Conservation (phyloP, 129 eudicot genomes). For the Heracleum sosnowskyi region DNA sequence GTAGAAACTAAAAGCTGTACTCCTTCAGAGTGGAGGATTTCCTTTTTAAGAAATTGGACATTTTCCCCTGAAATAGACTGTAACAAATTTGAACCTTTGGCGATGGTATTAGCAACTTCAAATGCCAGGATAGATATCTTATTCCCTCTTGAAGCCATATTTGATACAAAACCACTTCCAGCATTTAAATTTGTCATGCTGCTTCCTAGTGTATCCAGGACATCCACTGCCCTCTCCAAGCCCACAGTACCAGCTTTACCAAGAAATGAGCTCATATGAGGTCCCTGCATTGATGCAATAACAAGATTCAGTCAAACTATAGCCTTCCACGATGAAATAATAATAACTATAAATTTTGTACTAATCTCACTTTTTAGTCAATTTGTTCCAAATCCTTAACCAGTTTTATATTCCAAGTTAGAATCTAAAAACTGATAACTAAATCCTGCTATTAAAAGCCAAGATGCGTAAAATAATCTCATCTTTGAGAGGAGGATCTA, state of each 20-base stretch:
- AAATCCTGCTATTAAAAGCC: background rate
- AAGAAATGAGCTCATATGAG: conserved; percentile 53
- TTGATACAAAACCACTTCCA: conserved; percentile 59
- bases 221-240: conserved; percentile 60
- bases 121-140: conserved; percentile 72
- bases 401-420: background rate
- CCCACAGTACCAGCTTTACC: conserved; percentile 70
- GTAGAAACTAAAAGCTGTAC: conserved; percentile 81
- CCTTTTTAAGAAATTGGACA: conserved; percentile 52
- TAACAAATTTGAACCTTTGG: conserved; percentile 71
- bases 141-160: conserved; percentile 57
- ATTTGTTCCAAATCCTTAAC: too few relatives aligned
- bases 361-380: too few relatives aligned
- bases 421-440: background rate
- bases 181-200: conserved; percentile 77
- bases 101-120: conserved; percentile 95
- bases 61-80: conserved; percentile 80
- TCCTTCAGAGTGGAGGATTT: conserved; percentile 69
- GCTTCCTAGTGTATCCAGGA: conserved; percentile 76
- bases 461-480: background rate
- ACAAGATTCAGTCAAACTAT: background rate
- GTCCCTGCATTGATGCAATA: conserved; percentile 10
- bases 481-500: background rate
- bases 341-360: background rate
- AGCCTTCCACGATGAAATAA: background rate